Percentiles rank a stretch among this genome's conserved stretches.
These are phyloP conservation scores for Cyclospora cayetanensis DNA, from an alignment of 169 alveolate species.

Conservation along the genomic window DNA sequence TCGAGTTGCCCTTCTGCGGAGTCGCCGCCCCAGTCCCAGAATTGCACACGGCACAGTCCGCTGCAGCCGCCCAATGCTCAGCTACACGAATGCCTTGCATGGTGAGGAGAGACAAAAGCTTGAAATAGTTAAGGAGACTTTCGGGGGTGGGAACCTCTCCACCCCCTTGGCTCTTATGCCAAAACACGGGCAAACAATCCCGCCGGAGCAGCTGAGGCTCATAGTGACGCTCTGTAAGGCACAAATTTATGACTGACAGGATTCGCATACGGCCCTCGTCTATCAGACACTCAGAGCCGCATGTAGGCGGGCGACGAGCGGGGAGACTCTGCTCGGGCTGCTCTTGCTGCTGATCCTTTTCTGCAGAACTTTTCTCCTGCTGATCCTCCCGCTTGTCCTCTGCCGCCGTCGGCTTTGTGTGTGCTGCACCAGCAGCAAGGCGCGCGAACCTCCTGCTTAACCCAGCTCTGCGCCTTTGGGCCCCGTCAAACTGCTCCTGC, in stretches of 20 bases:
- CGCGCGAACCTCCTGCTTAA: background rate
- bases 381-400: background rate
- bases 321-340: background rate
- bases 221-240: constrained; percentile 22
- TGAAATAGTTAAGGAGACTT: background rate
- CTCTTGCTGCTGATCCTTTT: background rate
- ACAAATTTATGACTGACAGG: constrained; percentile 11
- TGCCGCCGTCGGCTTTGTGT: background rate
- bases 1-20: background rate
- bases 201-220: constrained; percentile 46
- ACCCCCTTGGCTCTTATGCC: constrained; percentile 53
- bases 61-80: constrained; percentile 46
- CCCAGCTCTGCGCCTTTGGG: constrained; percentile 26
- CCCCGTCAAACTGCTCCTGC: constrained; percentile 46
- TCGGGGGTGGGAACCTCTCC: constrained; percentile 43
- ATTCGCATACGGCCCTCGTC: constrained; percentile 47
- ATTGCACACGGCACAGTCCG: constrained; percentile 39
- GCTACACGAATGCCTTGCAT: constrained; percentile 56
- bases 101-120: background rate
- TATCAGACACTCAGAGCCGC: constrained; percentile 35
- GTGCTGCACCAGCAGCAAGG: background rate
- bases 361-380: background rate
- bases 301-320: background rate
- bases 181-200: background rate
- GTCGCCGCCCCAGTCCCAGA: background rate